Percentiles rank a stretch among this genome's conserved stretches.
Conservation (phyloP, 2,329 filamentous ascomycete genomes). For the Monilinia laxa region DNA sequence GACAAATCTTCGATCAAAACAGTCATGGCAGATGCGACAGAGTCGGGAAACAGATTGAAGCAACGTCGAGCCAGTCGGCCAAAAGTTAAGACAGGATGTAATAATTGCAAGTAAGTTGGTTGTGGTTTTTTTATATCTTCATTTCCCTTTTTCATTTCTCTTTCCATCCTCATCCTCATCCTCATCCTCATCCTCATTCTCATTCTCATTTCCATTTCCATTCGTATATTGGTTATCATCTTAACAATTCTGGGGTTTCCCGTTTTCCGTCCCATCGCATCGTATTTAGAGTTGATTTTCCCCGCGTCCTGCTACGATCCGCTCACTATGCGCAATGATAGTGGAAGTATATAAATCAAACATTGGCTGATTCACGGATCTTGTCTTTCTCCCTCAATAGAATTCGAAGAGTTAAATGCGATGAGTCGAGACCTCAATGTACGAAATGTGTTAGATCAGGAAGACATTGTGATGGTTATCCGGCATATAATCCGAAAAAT, state of each 20-base stretch:
- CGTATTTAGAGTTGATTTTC: constrained; percentile 16
- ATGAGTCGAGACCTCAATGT: constrained; percentile 61
- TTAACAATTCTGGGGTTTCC: constrained; percentile 13
- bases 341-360: not conserved
- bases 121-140: not conserved
- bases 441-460: constrained; percentile 59
- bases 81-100: constrained; percentile 66
- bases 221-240: too few relatives aligned
- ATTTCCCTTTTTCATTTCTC: too few relatives aligned
- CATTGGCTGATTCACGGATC: constrained; percentile 20
- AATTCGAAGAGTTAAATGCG: constrained; percentile 63
- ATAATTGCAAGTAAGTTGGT: constrained; percentile 63
- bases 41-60: constrained; percentile 7
- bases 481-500: constrained; percentile 33
- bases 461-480: constrained; percentile 61
- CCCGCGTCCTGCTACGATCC: not conserved
- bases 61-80: constrained; percentile 37
- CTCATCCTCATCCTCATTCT: constrained; percentile 24
- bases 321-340: not conserved
- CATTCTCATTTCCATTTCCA: too few relatives aligned
- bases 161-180: too few relatives aligned
- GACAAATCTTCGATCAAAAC: constrained; percentile 8
- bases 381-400: constrained; percentile 41
- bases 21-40: constrained; percentile 21
- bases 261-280: not conserved